A percentile compares a stretch with the other conserved stretches of the same genome.
Evolutionary conservation across 2,329 filamentous ascomycete genomes (phyloP).

Genomic region (Sporothrix pallida): DNA sequence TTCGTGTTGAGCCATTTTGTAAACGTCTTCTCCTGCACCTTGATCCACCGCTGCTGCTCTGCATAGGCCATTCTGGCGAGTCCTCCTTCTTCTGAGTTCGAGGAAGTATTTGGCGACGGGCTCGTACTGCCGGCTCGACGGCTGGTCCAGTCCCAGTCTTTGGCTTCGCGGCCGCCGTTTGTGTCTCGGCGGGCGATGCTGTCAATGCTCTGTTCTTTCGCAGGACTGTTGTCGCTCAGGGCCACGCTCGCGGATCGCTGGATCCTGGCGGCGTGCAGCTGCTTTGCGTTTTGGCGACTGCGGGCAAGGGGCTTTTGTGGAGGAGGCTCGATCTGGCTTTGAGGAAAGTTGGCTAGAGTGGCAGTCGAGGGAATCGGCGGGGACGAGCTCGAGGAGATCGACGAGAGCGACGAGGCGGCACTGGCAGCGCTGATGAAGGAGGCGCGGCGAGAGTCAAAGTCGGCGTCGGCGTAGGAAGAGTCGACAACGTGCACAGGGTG

Average conservation of each 20-base stretch:
- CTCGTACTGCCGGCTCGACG: slow-evolving; percentile 32
- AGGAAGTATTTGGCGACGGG: slow-evolving; percentile 21
- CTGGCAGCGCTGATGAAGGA: slow-evolving; percentile 44
- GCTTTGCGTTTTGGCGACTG: slow-evolving; percentile 54
- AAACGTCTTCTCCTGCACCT: slow-evolving; percentile 97
- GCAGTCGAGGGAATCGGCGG: slow-evolving; percentile 6
- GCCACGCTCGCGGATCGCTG: slow-evolving; percentile 51
- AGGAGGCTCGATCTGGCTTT: slow-evolving; percentile 28
- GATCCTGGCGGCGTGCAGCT: slow-evolving; percentile 56
- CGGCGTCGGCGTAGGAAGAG: slow-evolving; percentile 36
- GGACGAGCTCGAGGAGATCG: slow-evolving; percentile 27
- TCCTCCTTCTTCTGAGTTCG: slow-evolving; percentile 39
- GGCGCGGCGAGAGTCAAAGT: slow-evolving; percentile 42
- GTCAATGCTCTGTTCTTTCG: slow-evolving; percentile 38
- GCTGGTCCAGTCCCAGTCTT: slow-evolving; percentile 35
- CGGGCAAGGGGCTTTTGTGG: slow-evolving; percentile 42
- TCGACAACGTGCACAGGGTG: neutral
- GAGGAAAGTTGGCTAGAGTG: neutral
- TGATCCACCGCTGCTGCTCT: slow-evolving; percentile 71
- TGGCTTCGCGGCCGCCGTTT: slow-evolving; percentile 19
- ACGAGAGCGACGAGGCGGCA: slow-evolving; percentile 37
- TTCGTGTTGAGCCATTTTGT: slow-evolving; percentile 99
- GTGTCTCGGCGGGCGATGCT: slow-evolving; percentile 21
- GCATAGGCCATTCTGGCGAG: slow-evolving; percentile 66
- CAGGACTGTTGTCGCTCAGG: slow-evolving; percentile 38